Evolutionary conservation across 805 yeast genomes (phyloP), one percentile per base, ranked within the genome.

Genomic region (Suhomyces prunicola): DNA sequence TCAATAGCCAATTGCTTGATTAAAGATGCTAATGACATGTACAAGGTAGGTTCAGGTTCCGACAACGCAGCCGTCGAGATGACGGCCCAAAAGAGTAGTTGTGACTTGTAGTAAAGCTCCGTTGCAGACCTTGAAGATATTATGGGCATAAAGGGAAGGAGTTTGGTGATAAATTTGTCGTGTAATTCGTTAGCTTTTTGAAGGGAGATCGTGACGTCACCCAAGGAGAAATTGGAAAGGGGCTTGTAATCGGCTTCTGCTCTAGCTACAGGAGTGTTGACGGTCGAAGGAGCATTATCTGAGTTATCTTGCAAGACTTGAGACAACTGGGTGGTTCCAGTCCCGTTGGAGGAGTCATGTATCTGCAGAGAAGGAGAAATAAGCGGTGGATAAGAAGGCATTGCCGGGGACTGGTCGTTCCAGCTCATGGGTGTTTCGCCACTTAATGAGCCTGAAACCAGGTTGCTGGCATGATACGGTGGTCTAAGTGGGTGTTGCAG

Each of bases 1-100:
- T 89, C 96, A 50, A 90, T 90, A 0, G 96, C 96, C 59, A 91
- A 72, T 62, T 89, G 94, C 62, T 88, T 89, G 59, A 92, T 88
- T 42, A 90, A 75, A 1, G 89, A 82, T 13, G 94, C 87, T 46
- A 91, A 73, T 27, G 87, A 79, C 68, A 83, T 82, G 73, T 92
- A 92, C 46, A 90, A 66, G 0, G 88, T 78, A 3, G 97, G 97
- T 47, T 88, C 93, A 0, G 96, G 93, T 60, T 91, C 96, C 0
- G 96, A 85, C 17, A 87, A 72, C 45, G 94, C 84, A 0, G 97
- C 96, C 0, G 96, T 90, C 45, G 89, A 74, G 76, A 90, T 87
- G 2, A 91, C 93, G 0, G 96, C 82, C 97, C 97, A 92, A 65
- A 92, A 92, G 49, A 92, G 73, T 22, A 91, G 74, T 63, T 88